Conservation (phyloP, 2,329 filamentous ascomycete genomes). For the Colletotrichum sp. region DNA sequence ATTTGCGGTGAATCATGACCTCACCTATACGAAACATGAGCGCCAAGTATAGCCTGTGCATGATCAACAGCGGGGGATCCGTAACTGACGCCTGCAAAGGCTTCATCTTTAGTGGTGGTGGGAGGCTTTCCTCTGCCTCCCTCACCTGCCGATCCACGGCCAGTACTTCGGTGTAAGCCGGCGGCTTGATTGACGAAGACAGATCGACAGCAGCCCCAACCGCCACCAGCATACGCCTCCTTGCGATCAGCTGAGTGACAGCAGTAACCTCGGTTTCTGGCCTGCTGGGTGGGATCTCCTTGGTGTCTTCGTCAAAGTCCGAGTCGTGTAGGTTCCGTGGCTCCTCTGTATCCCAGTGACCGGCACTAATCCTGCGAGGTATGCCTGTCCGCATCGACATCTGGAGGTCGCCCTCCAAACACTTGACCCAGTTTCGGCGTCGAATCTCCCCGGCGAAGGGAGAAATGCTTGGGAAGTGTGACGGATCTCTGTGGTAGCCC, state of each 20-base stretch:
- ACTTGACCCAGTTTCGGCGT: conserved; percentile 45
- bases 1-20: conserved; percentile 35
- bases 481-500: conserved; percentile 45
- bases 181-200: conserved; percentile 21
- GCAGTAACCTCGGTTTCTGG: conserved; percentile 33
- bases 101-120: conserved; percentile 25
- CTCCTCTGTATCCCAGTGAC: conserved; percentile 43
- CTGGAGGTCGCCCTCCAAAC: conserved; percentile 45
- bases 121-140: conserved; percentile 26
- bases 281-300: conserved; percentile 40
- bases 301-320: conserved; percentile 41
- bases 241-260: conserved; percentile 26
- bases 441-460: conserved; percentile 51
- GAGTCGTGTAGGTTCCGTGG: conserved; percentile 48
- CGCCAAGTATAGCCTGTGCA: conserved; percentile 29
- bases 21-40: conserved; percentile 32
- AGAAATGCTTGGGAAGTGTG: conserved; percentile 43
- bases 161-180: conserved; percentile 23
- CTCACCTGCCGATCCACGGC: conserved; percentile 27
- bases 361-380: conserved; percentile 43
- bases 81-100: conserved; percentile 20
- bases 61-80: conserved; percentile 28
- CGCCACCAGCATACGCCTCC: conserved; percentile 20
- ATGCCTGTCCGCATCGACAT: conserved; percentile 48
- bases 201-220: conserved; percentile 26